Base-by-base conservation (phyloP, 108 stramenopile genomes). In the Phaeodactylum tricornutum region DNA sequence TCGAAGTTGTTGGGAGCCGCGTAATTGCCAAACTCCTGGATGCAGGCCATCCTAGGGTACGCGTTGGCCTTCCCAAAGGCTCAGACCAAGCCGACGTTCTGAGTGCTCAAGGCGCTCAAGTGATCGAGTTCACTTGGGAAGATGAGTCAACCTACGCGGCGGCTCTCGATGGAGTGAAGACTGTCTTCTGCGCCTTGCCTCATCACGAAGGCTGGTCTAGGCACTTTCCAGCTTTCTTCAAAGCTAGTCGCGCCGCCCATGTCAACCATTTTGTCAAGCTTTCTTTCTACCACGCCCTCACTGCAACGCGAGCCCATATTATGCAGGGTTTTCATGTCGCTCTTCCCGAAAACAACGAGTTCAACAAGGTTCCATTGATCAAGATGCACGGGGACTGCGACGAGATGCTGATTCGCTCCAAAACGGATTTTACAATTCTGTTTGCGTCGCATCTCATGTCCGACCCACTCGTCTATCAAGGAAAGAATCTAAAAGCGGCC, bases 221-320 rank as follows among this genome's bases (percentile, higher is more conserved):
- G 41, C 52, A 57, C 24, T 71, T 71, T 49, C 46, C 47, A 4
- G 8, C 36, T 0, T 71, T 71, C 29, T 46, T 71, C 21, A 19
- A 61, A 0, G 70, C 70, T 3, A 62, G 61, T 49, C 46, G 62
- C 25, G 55, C 37, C 19, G 60, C 64, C 5, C 34, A 54, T n/a
- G 59, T 61, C 2, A 50, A 62, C 22, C 54, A 64, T 19, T 49
- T 71, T 41, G 50, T 71, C 30, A 71, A 71, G 43, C 25, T 71
- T 9, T 71, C 70, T 12, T 71, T 66, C 38, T 71, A 66, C 33
- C 64, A 71, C 28, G n/a, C n/a, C n/a, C n/a, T n/a, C n/a, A n/a
- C n/a, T n/a, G n/a, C n/a, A n/a, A n/a, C n/a, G n/a, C n/a, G n/a
- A n/a, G 30, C 64, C 7, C 40, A 36, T 12, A 28, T 30, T 47